A percentile compares a stretch with the other conserved stretches of the same genome.
Conservation (phyloP, 805 yeast species). For the Candida parachauliodes region DNA sequence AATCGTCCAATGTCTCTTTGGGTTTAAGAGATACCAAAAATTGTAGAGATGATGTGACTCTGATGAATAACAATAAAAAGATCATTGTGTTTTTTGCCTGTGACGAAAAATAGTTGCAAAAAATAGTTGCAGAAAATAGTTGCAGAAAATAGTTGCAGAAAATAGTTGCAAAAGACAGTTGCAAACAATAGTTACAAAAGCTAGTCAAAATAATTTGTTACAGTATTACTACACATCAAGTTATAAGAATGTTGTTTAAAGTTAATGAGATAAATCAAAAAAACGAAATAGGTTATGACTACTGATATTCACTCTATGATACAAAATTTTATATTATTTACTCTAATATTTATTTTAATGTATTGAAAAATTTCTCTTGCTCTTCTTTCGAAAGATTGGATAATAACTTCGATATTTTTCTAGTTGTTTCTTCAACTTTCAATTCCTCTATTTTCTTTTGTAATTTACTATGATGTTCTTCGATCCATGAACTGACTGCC, state of each 20-base stretch:
- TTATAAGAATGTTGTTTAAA: no score
- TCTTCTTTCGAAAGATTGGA: constrained; percentile 33
- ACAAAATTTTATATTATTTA: no score
- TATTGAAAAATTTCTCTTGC: constrained; percentile 24
- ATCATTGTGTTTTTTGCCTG: neutral
- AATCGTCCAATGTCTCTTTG: constrained; percentile 45
- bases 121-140: constrained; percentile 3
- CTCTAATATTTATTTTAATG: constrained; percentile 10
- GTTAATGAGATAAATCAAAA: no score
- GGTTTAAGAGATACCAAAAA: constrained; percentile 52
- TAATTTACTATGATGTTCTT: constrained; percentile 64
- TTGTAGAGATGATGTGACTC: constrained; percentile 3
- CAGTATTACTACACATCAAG: no score
- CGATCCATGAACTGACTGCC: constrained; percentile 82
- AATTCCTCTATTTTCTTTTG: constrained; percentile 59
- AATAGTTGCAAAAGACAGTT: no score
- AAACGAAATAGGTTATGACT: no score
- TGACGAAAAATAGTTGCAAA: constrained; percentile 3
- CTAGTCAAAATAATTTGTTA: no score
- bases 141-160: constrained; percentile 4
- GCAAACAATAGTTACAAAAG: no score
- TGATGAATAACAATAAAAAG: neutral
- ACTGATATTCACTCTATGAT: no score
- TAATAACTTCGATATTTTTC: constrained; percentile 54
- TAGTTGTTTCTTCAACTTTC: constrained; percentile 64